Base-by-base conservation (phyloP, 371 early-diverging fungal genomes). In the Haplosporangium sp. region DNA sequence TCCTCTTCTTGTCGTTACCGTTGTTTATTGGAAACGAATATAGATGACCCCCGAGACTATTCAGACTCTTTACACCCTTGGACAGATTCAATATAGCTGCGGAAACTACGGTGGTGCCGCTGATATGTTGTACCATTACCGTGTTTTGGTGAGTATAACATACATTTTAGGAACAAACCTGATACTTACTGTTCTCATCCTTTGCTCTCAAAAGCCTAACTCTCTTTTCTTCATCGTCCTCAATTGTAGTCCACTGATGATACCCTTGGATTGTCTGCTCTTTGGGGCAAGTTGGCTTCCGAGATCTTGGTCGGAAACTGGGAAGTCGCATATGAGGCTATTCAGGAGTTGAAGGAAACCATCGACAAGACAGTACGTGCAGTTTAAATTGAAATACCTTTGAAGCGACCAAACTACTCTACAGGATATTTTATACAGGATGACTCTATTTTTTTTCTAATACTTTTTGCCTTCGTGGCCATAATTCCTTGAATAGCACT, bases 271-370 rank as follows among this genome's bases (percentile, higher is more conserved):
- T 84, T 94, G 59, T 92, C 91, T 70, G 96, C 98, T 40, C 86
- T 95, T 72, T 98, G 98, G 98, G 98, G 98, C 69, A 98, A 97
- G 85, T 90, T 98, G 72, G 96, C 96, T 40, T 92, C 96, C n/a
- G 98, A 98, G 72, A 98, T 98, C 72, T 87, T 97, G 74, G 88
- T 92, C 38, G 94, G 93, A 77, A 96, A 96, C 91, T 96, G 96
- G 96, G 96, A 96, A 48, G 91, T 87, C 56, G 97, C 97, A 35
- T 88, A 90, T 55, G 95, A 95, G 65, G 97, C 97, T 76, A 86
- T 98, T 76, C 89, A 89, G 84, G 91, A 91, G 67, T 86, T 98
- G 67, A 90, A 89, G 74, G 97, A 98, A 73, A 85, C 87, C 52
- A 94, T 97, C 69, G 97, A 98, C 70, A 91, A 89, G 86, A 88